A percentile compares a stretch with the other conserved stretches of the same genome.
Conservation (phyloP, 768 basidiomycete species). For the Daedalea quercina region DNA sequence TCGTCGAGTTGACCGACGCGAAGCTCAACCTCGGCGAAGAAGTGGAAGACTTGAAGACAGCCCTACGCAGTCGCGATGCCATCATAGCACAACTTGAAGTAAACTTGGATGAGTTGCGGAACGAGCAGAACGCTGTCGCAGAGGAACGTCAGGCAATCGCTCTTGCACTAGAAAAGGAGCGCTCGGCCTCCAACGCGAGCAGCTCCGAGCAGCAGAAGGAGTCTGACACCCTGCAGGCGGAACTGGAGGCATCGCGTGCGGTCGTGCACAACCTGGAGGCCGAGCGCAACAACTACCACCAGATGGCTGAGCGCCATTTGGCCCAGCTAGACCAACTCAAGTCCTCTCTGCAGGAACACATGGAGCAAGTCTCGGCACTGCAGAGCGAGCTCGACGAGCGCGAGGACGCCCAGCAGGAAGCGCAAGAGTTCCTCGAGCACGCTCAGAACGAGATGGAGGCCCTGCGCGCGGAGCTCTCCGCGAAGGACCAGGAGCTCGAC, state of each 20-base stretch:
- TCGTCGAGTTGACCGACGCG: slow-evolving; percentile 70
- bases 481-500: slow-evolving; percentile 64
- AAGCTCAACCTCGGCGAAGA: slow-evolving; percentile 67
- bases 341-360: slow-evolving; percentile 36
- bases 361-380: slow-evolving; percentile 46
- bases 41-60: slow-evolving; percentile 47
- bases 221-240: slow-evolving; percentile 54
- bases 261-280: slow-evolving; percentile 55
- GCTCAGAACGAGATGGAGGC: slow-evolving; percentile 66
- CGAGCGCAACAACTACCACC: slow-evolving; percentile 55
- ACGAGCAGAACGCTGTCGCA: slow-evolving; percentile 41
- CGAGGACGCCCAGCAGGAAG: slow-evolving; percentile 47
- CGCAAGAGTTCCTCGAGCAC: slow-evolving; percentile 52
- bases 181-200: slow-evolving; percentile 38
- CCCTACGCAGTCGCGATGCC: slow-evolving; percentile 47
- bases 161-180: slow-evolving; percentile 46
- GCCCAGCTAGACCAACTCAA: slow-evolving; percentile 55
- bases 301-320: slow-evolving; percentile 45
- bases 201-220: slow-evolving; percentile 56
- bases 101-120: slow-evolving; percentile 46
- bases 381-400: slow-evolving; percentile 47
- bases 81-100: slow-evolving; percentile 58
- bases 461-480: slow-evolving; percentile 53
- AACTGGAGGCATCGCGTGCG: slow-evolving; percentile 47
- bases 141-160: slow-evolving; percentile 33